Evolutionary conservation across 768 basidiomycete species (phyloP).

Genomic region (Tricholoma flavovirens): DNA sequence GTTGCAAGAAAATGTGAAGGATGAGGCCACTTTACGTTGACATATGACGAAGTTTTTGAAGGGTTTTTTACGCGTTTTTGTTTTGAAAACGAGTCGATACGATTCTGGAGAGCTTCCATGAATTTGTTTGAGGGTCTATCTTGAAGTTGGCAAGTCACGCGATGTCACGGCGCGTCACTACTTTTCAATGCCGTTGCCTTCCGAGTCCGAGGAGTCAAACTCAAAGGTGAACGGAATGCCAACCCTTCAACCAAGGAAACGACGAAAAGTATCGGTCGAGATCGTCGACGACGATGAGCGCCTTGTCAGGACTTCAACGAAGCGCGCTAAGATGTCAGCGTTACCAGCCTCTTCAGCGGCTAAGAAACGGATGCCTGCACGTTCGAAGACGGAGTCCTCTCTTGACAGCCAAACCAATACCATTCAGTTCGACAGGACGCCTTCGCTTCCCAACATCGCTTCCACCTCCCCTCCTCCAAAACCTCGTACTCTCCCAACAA

Average conservation of each 20-base stretch:
- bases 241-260: slow-evolving; percentile 15
- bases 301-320: slow-evolving; percentile 12
- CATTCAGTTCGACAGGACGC: slow-evolving; percentile 24
- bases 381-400: slow-evolving; percentile 60
- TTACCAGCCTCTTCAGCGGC: slow-evolving; percentile 20
- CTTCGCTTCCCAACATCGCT: slow-evolving; percentile 32
- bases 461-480: slow-evolving; percentile 20
- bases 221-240: background rate
- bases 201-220: too few relatives aligned
- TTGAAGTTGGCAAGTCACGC: slow-evolving; percentile 30
- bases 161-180: slow-evolving; percentile 13
- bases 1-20: slow-evolving; percentile 58
- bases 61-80: slow-evolving; percentile 56
- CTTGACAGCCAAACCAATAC: slow-evolving; percentile 25
- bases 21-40: slow-evolving; percentile 75
- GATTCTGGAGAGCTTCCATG: slow-evolving; percentile 52
- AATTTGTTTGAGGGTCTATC: slow-evolving; percentile 9
- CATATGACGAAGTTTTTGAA: slow-evolving; percentile 39
- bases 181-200: background rate
- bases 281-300: background rate
- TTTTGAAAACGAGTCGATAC: slow-evolving; percentile 67
- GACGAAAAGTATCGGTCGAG: slow-evolving; percentile 21
- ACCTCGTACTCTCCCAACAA: slow-evolving; percentile 23
- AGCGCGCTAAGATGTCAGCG: slow-evolving; percentile 8
- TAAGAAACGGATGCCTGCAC: slow-evolving; percentile 67